Evolutionary conservation across 129 eudicot genomes (phyloP).

Genomic region (Lactuca sativa): DNA sequence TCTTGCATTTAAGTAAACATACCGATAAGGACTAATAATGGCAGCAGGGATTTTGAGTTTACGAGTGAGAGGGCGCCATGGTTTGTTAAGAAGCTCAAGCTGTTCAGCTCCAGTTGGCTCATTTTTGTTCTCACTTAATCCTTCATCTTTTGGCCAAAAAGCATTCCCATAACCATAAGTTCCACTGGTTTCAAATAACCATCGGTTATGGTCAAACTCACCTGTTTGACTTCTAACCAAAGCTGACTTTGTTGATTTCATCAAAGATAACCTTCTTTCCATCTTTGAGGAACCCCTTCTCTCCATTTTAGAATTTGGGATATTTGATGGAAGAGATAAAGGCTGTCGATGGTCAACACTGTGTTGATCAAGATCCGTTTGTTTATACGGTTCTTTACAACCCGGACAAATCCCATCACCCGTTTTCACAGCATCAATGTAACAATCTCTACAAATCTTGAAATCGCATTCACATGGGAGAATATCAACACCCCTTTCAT

Average conservation of each 20-base stretch:
- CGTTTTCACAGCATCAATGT: slow-evolving; percentile 50
- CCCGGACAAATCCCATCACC: slow-evolving; percentile 68
- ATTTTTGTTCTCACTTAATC: slow-evolving; percentile 28
- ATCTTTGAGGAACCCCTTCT: slow-evolving; percentile 43
- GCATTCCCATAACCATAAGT: slow-evolving; percentile 89
- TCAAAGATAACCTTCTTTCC: slow-evolving; percentile 53
- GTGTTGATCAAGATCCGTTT: slow-evolving; percentile 45
- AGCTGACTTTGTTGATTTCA: slow-evolving; percentile 57
- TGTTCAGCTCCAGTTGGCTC: slow-evolving; percentile 42
- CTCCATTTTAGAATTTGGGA: slow-evolving; percentile 37
- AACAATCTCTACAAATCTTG: slow-evolving; percentile 69
- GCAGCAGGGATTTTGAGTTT: slow-evolving; percentile 72
- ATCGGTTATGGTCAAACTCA: slow-evolving; percentile 70
- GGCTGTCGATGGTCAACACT: slow-evolving; percentile 34
- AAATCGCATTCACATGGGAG: slow-evolving; percentile 74
- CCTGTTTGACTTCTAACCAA: slow-evolving; percentile 53
- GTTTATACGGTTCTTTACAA: slow-evolving; percentile 59
- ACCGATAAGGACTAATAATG: slow-evolving; percentile 79
- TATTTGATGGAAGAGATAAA: slow-evolving; percentile 41
- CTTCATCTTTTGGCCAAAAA: slow-evolving; percentile 69
- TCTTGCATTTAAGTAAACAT: not conserved
- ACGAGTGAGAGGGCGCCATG: slow-evolving; percentile 83
- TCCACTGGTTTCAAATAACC: slow-evolving; percentile 70
- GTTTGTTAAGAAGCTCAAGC: slow-evolving; percentile 59
- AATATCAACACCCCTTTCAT: slow-evolving; percentile 54